These are phyloP conservation scores for Chaetomium sp. DNA, from an alignment of 2,329 filamentous ascomycete species.

Conservation along the genomic window DNA sequence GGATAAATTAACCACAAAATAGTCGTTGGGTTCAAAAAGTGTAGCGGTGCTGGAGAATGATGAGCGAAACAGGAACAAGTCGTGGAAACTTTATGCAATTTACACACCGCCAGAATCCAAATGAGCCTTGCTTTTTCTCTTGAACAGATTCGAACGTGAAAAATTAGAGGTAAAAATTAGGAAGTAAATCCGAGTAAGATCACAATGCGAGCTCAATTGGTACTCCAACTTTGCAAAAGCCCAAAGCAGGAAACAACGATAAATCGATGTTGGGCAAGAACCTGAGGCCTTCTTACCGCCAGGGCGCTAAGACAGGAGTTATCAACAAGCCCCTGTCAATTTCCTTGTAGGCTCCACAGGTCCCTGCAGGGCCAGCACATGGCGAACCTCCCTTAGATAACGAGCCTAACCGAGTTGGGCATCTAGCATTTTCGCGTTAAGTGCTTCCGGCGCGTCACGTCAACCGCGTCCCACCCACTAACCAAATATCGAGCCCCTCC, in stretches of 20 bases:
- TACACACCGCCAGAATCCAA: not conserved
- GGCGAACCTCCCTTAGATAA: too few species aligned
- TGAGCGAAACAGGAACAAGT: not conserved
- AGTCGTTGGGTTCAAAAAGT: too few species aligned
- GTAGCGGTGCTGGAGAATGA: not conserved
- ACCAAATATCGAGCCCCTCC: constrained; percentile 23
- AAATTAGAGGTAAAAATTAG: not conserved
- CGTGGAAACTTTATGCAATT: not conserved
- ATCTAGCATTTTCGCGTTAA: constrained; percentile 23
- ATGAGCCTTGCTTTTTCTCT: not conserved
- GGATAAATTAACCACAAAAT: not conserved
- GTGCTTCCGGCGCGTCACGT: constrained; percentile 19
- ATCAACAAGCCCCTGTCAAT: not conserved
- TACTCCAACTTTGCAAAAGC: not conserved
- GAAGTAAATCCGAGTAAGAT: not conserved
- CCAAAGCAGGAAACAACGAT: not conserved
- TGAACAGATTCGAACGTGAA: not conserved
- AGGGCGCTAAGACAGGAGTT: too few species aligned
- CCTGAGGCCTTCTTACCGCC: too few species aligned
- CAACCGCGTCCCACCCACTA: constrained; percentile 2
- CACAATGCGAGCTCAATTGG: not conserved
- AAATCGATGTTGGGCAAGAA: not conserved
- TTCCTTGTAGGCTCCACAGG: not conserved
- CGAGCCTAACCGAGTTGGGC: not conserved
- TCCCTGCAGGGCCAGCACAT: not conserved